A percentile compares a stretch with the other conserved stretches of the same genome.
phyloP scores from a whole-genome alignment of 176 grass and related monocot genomes.

The bread wheat (Triticum aestivum) region DNA sequence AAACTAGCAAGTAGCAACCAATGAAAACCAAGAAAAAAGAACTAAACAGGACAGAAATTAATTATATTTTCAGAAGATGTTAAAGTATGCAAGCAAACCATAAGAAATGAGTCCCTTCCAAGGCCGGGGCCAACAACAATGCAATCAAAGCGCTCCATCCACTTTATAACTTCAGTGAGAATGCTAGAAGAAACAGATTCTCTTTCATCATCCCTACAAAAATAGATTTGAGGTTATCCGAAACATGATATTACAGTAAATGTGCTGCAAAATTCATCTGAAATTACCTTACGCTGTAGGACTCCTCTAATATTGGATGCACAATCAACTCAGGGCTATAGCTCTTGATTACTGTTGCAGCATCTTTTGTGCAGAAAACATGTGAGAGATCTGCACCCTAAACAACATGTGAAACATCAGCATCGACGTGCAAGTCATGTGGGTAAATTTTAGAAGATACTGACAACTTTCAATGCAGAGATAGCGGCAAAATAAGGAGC shows the following conservation, averaged over 20 bases:
- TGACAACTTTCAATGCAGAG: constrained; percentile 90
- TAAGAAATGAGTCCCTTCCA: constrained; percentile 89
- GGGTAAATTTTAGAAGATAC: constrained; percentile 27
- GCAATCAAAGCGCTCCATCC: constrained; percentile 95
- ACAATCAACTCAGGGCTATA: constrained; percentile 97
- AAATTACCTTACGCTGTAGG: constrained; percentile 85
- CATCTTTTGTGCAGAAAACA: constrained; percentile 97
- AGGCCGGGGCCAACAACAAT: constrained; percentile 92
- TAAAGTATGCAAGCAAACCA: constrained; percentile 48
- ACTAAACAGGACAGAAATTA: background rate
- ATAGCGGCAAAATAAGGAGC: constrained; percentile 97
- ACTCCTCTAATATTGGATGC: constrained; percentile 90
- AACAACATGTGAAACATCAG: constrained; percentile 31
- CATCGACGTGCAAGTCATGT: background rate
- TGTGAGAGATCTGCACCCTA: constrained; percentile 96
- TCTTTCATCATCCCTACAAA: constrained; percentile 65
- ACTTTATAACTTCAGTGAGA: constrained; percentile 79
- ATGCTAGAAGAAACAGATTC: constrained; percentile 59
- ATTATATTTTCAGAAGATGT: background rate
- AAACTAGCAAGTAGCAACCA: background rate
- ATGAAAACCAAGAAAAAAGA: background rate
- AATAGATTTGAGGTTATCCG: background rate
- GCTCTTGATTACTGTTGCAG: constrained; percentile 93
- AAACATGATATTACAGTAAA: background rate
- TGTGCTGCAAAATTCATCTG: background rate